Conservation (phyloP, 495 filamentous ascomycete species). For the Xylaria telfairii region DNA sequence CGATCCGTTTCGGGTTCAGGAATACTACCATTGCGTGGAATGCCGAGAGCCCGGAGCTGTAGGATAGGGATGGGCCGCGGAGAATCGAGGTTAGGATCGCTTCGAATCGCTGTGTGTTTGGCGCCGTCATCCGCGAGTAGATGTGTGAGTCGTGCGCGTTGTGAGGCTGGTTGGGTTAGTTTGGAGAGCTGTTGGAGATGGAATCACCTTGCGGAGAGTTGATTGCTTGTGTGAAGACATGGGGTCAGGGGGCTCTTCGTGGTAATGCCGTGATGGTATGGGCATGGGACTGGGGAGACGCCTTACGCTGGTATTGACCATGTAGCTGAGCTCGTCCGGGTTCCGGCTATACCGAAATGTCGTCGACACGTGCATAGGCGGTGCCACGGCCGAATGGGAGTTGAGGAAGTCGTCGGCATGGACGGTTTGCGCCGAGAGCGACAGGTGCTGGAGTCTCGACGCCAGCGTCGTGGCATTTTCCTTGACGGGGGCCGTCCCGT, state of each 20-base stretch:
- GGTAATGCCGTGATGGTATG: neutral
- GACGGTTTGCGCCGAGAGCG: slow-evolving; percentile 73
- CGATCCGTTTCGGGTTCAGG: slow-evolving; percentile 77
- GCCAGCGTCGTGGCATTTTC: slow-evolving; percentile 27
- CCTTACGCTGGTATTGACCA: slow-evolving; percentile 52
- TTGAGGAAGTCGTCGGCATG: slow-evolving; percentile 86
- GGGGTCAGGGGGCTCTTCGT: neutral
- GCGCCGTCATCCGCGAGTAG: slow-evolving; percentile 79
- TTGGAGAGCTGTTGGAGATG: neutral
- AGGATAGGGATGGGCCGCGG: slow-evolving; percentile 71
- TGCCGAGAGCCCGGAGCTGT: slow-evolving; percentile 83
- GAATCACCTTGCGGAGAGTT: neutral
- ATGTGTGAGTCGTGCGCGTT: slow-evolving; percentile 59
- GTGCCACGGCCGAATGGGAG: slow-evolving; percentile 75
- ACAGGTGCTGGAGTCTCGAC: slow-evolving; percentile 44
- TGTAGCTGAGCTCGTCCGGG: slow-evolving; percentile 65
- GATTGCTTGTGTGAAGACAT: neutral
- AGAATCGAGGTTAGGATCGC: slow-evolving; percentile 75
- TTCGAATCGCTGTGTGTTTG: slow-evolving; percentile 85
- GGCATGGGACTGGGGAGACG: neutral
- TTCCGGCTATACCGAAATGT: slow-evolving; percentile 82
- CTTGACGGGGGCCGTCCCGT: slow-evolving; percentile 5
- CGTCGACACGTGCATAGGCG: slow-evolving; percentile 84
- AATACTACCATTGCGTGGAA: slow-evolving; percentile 82
- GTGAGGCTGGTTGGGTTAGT: slow-evolving; percentile 39